These are phyloP conservation scores for Purpureocillium lavendulum DNA, from an alignment of 2,329 filamentous ascomycete genomes.

Conservation along the genomic window DNA sequence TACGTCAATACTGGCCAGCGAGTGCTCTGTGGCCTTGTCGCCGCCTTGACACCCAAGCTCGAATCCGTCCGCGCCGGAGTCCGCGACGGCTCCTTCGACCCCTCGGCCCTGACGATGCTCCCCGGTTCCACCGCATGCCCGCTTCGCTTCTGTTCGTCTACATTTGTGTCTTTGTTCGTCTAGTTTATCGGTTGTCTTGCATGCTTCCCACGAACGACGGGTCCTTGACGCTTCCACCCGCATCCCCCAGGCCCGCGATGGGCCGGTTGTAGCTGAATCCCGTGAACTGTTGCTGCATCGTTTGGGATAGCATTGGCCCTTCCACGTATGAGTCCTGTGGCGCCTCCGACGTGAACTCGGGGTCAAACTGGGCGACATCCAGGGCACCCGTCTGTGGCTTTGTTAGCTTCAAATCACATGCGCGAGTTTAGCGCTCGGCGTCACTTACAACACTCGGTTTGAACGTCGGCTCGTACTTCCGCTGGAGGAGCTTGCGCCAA, in stretches of 20 bases:
- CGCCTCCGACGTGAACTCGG: slow-evolving; percentile 82
- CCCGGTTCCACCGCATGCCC: too few species aligned
- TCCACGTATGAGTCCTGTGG: slow-evolving; percentile 92
- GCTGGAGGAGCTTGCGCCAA: slow-evolving; percentile 93
- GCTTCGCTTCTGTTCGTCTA: too few species aligned
- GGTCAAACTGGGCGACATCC: slow-evolving; percentile 88
- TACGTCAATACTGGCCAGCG: background rate
- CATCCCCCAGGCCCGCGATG: slow-evolving; percentile 86
- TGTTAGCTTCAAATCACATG: background rate
- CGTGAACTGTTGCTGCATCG: slow-evolving; percentile 90
- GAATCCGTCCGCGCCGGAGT: too few species aligned
- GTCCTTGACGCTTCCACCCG: slow-evolving; percentile 88
- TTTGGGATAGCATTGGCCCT: slow-evolving; percentile 82
- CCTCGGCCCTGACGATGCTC: too few species aligned
- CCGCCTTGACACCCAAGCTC: too few species aligned
- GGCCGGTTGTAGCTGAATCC: slow-evolving; percentile 98
- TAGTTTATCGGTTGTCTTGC: slow-evolving; percentile 33
- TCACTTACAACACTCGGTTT: slow-evolving; percentile 90
- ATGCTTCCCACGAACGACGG: slow-evolving; percentile 61
- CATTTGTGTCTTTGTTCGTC: background rate
- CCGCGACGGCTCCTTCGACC: too few species aligned
- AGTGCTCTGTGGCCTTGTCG: too few species aligned
- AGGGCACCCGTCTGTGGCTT: slow-evolving; percentile 62
- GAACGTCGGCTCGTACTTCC: slow-evolving; percentile 97
- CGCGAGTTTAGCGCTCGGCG: too few species aligned